A percentile compares a stretch with the other conserved stretches of the same genome.
phyloP scores from a whole-genome alignment of 2,329 filamentous ascomycete species.

The Byssochlamys sp. region DNA sequence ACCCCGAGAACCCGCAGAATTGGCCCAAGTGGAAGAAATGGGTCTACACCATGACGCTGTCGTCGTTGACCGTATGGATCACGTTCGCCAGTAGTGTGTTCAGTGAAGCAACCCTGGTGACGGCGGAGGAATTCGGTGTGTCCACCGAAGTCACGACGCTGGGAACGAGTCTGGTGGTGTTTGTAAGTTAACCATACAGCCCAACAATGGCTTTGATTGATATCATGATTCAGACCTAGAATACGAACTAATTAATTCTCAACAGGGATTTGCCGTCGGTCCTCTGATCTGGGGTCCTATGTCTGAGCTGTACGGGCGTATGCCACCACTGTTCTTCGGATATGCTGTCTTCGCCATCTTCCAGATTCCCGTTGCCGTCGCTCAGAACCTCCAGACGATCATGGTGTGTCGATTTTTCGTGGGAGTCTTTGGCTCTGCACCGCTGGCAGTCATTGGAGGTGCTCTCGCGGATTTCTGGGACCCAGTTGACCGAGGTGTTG shows the following conservation, averaged over 20 bases:
- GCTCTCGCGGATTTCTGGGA: constrained; percentile 42
- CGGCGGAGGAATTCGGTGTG: constrained; percentile 37
- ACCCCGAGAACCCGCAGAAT: constrained; percentile 23
- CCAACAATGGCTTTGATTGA: constrained; percentile 1
- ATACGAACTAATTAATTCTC: neutral
- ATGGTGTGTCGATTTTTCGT: constrained; percentile 47
- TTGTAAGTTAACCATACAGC: constrained; percentile 16
- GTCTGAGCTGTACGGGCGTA: constrained; percentile 44
- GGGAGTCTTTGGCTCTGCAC: constrained; percentile 44
- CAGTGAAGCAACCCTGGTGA: constrained; percentile 33
- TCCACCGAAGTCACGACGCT: constrained; percentile 41
- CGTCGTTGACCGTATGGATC: constrained; percentile 36
- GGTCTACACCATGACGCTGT: constrained; percentile 33
- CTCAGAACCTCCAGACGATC: constrained; percentile 45
- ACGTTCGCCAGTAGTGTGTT: constrained; percentile 42
- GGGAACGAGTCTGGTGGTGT: constrained; percentile 42
- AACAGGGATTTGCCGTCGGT: constrained; percentile 29
- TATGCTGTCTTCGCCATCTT: constrained; percentile 44
- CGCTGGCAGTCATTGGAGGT: constrained; percentile 44
- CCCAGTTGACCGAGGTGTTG: constrained; percentile 39
- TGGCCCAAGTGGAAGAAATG: constrained; percentile 25
- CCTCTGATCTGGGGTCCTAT: constrained; percentile 36
- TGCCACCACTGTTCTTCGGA: constrained; percentile 40
- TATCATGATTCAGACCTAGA: too few relatives aligned
- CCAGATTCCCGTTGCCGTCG: constrained; percentile 47